These are phyloP conservation scores for Keithomyces neogunnii DNA, from an alignment of 2,329 filamentous ascomycete species.

Conservation along the genomic window DNA sequence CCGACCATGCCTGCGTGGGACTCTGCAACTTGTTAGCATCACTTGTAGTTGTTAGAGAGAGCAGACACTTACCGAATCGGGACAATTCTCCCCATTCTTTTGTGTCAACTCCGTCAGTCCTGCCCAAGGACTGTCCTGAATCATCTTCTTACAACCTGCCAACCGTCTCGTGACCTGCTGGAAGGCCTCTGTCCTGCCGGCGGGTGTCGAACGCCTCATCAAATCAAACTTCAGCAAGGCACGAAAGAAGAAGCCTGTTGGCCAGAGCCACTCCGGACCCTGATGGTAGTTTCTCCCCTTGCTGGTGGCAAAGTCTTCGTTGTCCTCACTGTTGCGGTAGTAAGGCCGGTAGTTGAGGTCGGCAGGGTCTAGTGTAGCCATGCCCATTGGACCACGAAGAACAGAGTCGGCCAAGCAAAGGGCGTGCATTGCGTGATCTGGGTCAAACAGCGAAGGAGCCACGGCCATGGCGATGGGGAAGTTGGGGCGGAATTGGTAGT, in stretches of 20 bases:
- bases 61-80: slow-evolving; percentile 65
- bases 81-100: slow-evolving; percentile 73
- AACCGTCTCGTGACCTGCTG: slow-evolving; percentile 87
- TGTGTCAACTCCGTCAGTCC: slow-evolving; percentile 91
- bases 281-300: slow-evolving; percentile 98
- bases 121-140: slow-evolving; percentile 75
- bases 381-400: slow-evolving; percentile 80
- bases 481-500: slow-evolving; percentile 93
- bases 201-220: slow-evolving; percentile 46
- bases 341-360: slow-evolving; percentile 92
- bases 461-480: slow-evolving; percentile 95
- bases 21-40: slow-evolving; percentile 42
- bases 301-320: slow-evolving; percentile 78
- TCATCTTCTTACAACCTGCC: slow-evolving; percentile 75
- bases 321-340: slow-evolving; percentile 94
- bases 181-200: slow-evolving; percentile 77
- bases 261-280: slow-evolving; percentile 97
- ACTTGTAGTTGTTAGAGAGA: not conserved
- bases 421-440: slow-evolving; percentile 67
- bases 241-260: slow-evolving; percentile 88
- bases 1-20: slow-evolving; percentile 94
- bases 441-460: slow-evolving; percentile 78
- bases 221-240: slow-evolving; percentile 88
- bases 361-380: slow-evolving; percentile 88
- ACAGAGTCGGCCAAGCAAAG: slow-evolving; percentile 71